Base-by-base conservation (phyloP, 1,139 yeast genomes). In the Yamadazyma sp. region DNA sequence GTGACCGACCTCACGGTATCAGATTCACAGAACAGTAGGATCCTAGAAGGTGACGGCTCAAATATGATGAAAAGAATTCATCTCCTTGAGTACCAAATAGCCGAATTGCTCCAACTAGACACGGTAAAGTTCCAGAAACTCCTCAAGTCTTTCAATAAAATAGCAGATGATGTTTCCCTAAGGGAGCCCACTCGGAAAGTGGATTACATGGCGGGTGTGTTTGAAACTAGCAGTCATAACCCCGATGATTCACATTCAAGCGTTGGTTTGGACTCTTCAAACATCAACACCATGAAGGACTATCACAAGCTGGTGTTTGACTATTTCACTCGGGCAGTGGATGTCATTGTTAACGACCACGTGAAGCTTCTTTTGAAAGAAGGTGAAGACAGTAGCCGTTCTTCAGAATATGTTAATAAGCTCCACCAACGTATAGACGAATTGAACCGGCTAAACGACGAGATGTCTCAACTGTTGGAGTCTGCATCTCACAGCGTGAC, bases 311-410 rank as follows among this genome's bases (percentile, higher is more conserved):
- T 83, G 0, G 63, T 82, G 1, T 73, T 78, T 48, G 75, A 73
- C 17, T 83, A 80, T 51, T 77, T 79, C 47, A 73, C 77, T 12
- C 62, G 81, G 37, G 88, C 87, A 0, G 73, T 78, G 4, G 78
- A 73, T 27, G 75, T 81, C 7, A 66, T 81, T 14, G 78, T 80
- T 2, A 67, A 73, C 35, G 83, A 81, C 38, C 82, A 81, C 49
- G 75, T 75, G 2, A 62, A 67, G 41, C 51, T 77, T n/a, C 53
- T 75, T 18, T 50, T 70, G 26, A 60, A 61, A 39, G 73, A 69
- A 29, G 63, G 48, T 26, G 68, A 62, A 23, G 53, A 44, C 32
- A 50, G 35, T 29, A 44, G 36, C 33, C 48, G 56, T 34, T 39
- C 51, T 9, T 44, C 50, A 15, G 59, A 54, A 5, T 59, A 64